Evolutionary conservation across 768 basidiomycete species (phyloP).

Genomic region (Leccinum broughii): DNA sequence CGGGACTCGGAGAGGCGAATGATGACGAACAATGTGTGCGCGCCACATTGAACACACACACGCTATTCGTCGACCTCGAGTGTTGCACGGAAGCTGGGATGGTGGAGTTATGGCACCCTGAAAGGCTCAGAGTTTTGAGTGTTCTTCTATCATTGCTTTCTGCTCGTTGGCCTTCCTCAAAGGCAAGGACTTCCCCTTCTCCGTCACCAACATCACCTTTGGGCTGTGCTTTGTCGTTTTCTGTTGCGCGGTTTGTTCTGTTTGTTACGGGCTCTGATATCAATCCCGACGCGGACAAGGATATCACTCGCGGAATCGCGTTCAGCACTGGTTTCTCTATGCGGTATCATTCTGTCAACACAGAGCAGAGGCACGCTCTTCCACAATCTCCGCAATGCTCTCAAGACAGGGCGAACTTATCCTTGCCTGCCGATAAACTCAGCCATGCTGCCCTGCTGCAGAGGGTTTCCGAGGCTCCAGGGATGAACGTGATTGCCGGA

Average conservation of each 20-base stretch:
- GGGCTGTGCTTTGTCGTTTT: conserved; percentile 56
- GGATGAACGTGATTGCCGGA: conserved; percentile 43
- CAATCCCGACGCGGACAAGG: conserved; percentile 66
- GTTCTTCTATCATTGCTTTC: conserved; percentile 46
- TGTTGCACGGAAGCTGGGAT: conserved; percentile 58
- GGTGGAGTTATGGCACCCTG: conserved; percentile 66
- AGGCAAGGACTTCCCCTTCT: conserved; percentile 14
- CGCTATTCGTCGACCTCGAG: conserved; percentile 47
- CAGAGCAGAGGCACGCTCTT: conserved; percentile 20
- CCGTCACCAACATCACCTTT: conserved; percentile 44
- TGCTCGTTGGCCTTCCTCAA: conserved; percentile 17
- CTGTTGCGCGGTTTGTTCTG: conserved; percentile 61
- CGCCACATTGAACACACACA: conserved; percentile 43
- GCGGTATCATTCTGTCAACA: conserved; percentile 52
- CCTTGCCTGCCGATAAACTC: conserved; percentile 52
- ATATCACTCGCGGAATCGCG: conserved; percentile 69
- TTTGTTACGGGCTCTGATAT: conserved; percentile 80
- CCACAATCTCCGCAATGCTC: conserved; percentile 33
- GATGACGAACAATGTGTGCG: conserved; percentile 42
- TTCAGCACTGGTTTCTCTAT: conserved; percentile 53
- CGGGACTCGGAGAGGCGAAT: conserved; percentile 50
- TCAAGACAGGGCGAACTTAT: conserved; percentile 52
- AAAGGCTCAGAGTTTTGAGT: conserved; percentile 54
- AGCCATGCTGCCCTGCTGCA: conserved; percentile 46
- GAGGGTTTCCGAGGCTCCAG: conserved; percentile 33